Percentiles rank a stretch among this genome's conserved stretches.
Conservation (phyloP, 768 basidiomycete species). For the Mycena crocata region DNA sequence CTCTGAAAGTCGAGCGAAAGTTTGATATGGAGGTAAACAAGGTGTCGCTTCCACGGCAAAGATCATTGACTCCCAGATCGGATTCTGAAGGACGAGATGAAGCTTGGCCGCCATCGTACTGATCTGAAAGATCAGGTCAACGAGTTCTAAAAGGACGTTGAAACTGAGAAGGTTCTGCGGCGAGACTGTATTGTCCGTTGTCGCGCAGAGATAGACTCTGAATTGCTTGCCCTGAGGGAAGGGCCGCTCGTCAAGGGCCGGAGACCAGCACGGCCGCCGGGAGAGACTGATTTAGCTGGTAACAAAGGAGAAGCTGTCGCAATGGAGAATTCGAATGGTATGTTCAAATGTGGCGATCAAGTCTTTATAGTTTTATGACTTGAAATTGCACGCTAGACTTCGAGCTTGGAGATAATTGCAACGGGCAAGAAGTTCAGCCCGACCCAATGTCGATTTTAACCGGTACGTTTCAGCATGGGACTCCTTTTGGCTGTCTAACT, state of each 20-base stretch:
- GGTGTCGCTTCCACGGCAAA: background rate
- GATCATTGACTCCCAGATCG: background rate
- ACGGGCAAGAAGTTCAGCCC: too few relatives aligned
- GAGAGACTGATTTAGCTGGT: too few relatives aligned
- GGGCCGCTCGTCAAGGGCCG: background rate
- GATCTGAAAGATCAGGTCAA: conserved; percentile 4
- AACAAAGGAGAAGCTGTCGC: too few relatives aligned
- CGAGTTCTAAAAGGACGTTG: background rate
- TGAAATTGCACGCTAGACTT: too few relatives aligned
- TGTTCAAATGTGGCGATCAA: too few relatives aligned
- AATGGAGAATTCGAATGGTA: too few relatives aligned
- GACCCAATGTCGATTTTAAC: too few relatives aligned
- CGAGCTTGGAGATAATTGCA: too few relatives aligned
- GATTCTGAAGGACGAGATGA: background rate
- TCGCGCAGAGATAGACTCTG: background rate
- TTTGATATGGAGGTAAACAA: background rate
- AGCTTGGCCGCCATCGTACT: conserved; percentile 10
- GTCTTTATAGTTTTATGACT: too few relatives aligned
- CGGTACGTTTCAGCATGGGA: too few relatives aligned
- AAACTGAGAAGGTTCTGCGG: background rate
- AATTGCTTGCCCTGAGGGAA: background rate
- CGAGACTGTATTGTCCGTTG: conserved; percentile 5
- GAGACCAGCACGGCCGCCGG: background rate
- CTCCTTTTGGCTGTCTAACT: too few relatives aligned
- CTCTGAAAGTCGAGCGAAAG: background rate